Percentiles rank a stretch among this genome's conserved stretches.
Conservation (phyloP, 495 filamentous ascomycete species). For the Penicillium malachiteum region DNA sequence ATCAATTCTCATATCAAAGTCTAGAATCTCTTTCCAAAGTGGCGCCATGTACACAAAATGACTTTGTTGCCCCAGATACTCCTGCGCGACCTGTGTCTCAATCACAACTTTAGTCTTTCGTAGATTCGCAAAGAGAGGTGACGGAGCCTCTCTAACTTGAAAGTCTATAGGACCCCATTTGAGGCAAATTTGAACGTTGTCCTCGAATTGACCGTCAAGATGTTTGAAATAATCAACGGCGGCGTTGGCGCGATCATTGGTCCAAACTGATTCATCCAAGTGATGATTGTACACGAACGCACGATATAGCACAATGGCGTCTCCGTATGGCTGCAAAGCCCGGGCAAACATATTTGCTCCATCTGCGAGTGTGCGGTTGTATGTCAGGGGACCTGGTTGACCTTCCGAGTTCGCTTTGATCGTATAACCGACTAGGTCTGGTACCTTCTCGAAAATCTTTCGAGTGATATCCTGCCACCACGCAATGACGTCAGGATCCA, state of each 20-base stretch:
- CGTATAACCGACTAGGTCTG: slow-evolving; percentile 67
- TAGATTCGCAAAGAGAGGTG: slow-evolving; percentile 68
- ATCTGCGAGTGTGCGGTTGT: slow-evolving; percentile 67
- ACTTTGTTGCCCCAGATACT: slow-evolving; percentile 70
- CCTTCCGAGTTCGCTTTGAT: slow-evolving; percentile 76
- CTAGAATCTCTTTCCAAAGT: slow-evolving; percentile 64
- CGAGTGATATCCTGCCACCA: slow-evolving; percentile 63
- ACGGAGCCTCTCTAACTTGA: slow-evolving; percentile 68
- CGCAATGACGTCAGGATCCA: slow-evolving; percentile 55
- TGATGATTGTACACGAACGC: slow-evolving; percentile 70
- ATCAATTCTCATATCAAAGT: slow-evolving; percentile 65
- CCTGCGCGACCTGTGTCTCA: slow-evolving; percentile 66
- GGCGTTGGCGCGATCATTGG: slow-evolving; percentile 66
- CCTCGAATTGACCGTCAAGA: slow-evolving; percentile 64
- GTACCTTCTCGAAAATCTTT: slow-evolving; percentile 57
- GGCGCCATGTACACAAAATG: slow-evolving; percentile 67
- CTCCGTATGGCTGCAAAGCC: slow-evolving; percentile 59
- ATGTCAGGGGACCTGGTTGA: slow-evolving; percentile 66
- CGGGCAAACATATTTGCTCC: slow-evolving; percentile 70
- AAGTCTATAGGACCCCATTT: slow-evolving; percentile 78
- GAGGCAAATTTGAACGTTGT: slow-evolving; percentile 74
- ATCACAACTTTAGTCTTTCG: slow-evolving; percentile 57
- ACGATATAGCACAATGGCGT: slow-evolving; percentile 64
- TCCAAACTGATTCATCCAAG: slow-evolving; percentile 56
- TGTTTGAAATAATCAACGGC: slow-evolving; percentile 65